These are phyloP conservation scores for Eleusine indica DNA, from an alignment of 176 grass and related monocot species.

Conservation along the genomic window DNA sequence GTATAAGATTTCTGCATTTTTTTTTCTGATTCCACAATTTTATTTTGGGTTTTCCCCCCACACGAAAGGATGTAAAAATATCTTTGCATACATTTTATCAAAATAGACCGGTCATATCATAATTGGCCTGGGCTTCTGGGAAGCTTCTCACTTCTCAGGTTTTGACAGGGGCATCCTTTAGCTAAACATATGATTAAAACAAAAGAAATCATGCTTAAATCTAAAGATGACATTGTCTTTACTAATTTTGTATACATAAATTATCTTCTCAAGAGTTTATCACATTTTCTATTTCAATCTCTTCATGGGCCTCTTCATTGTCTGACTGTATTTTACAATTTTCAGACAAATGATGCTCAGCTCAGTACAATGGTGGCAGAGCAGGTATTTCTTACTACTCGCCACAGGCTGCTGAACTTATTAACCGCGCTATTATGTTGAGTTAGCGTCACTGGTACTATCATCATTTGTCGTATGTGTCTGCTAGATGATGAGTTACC, in stretches of 20 bases:
- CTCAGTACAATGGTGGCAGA: slow-evolving; percentile 98
- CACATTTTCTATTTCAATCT: slow-evolving; percentile 26
- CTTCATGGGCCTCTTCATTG: slow-evolving; percentile 33
- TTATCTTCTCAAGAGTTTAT: slow-evolving; percentile 22
- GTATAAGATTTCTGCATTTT: background rate
- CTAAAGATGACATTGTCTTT: background rate
- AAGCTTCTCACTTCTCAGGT: background rate
- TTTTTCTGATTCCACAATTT: background rate
- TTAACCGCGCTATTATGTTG: background rate
- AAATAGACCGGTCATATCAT: slow-evolving; percentile 20
- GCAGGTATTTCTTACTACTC: slow-evolving; percentile 65
- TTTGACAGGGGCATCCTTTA: slow-evolving; percentile 16
- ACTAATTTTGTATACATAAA: slow-evolving; percentile 16
- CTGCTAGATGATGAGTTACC: slow-evolving; percentile 16
- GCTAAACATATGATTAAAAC: slow-evolving; percentile 16
- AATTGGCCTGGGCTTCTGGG: background rate
- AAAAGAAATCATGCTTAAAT: background rate
- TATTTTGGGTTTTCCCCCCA: too few species aligned
- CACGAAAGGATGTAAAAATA: background rate
- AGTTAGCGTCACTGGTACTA: slow-evolving; percentile 10
- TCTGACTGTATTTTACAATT: slow-evolving; percentile 47
- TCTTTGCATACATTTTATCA: slow-evolving; percentile 3
- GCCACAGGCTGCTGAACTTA: slow-evolving; percentile 28
- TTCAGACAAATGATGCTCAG: slow-evolving; percentile 98
- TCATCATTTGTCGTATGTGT: slow-evolving; percentile 24